Evolutionary conservation across 768 basidiomycete genomes (phyloP).

Genomic region (Kwoniella europaea): DNA sequence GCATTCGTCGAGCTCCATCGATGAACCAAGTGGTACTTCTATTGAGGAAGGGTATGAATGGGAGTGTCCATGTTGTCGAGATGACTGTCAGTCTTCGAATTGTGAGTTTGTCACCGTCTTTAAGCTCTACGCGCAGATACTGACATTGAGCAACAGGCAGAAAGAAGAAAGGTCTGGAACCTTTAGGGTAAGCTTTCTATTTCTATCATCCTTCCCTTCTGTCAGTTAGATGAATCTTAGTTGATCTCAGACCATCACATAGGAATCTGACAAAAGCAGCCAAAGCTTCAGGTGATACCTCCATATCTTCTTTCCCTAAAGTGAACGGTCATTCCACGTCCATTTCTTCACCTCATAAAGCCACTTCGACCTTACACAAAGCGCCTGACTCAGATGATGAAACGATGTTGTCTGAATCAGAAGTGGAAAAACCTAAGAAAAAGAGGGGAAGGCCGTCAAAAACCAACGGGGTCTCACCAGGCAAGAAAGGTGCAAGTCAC

Average conservation of each 20-base stretch:
- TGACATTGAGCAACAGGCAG: neutral
- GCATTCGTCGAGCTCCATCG: neutral
- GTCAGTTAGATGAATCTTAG: neutral
- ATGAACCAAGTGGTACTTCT: neutral
- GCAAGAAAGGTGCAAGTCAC: too few species aligned
- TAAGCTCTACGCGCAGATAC: too few species aligned
- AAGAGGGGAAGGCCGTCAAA: neutral
- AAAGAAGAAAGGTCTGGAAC: conserved; percentile 7
- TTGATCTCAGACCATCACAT: neutral
- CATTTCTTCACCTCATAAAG: neutral
- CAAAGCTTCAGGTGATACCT: neutral
- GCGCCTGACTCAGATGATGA: neutral
- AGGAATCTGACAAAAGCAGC: conserved; percentile 1
- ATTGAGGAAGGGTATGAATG: conserved; percentile 5
- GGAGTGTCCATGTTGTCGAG: conserved; percentile 14
- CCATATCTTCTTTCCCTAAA: neutral
- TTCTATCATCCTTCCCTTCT: neutral
- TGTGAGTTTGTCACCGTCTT: neutral
- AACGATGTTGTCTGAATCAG: neutral
- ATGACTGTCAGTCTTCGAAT: conserved; percentile 2
- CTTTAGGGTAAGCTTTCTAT: neutral
- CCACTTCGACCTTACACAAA: neutral
- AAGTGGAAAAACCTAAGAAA: neutral
- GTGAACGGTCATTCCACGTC: neutral
- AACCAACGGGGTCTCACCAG: too few species aligned